These are phyloP conservation scores for Coemansia sp. DNA, from an alignment of 192 early-diverging fungal genomes.

Conservation along the genomic window DNA sequence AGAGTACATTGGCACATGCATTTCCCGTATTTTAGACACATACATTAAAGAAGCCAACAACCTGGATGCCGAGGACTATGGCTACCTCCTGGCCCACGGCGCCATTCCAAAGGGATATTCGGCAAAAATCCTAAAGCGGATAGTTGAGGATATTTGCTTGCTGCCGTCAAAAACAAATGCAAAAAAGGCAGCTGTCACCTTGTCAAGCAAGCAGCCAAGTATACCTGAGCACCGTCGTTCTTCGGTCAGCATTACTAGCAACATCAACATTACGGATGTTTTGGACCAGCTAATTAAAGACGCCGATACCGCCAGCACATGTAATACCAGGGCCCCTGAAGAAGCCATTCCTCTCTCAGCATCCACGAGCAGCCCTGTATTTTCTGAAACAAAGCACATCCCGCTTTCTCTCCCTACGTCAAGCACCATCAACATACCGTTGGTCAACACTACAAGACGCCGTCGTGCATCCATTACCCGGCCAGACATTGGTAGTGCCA, in stretches of 20 bases:
- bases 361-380: no score
- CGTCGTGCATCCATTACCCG: no score
- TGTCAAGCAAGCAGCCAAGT: background rate
- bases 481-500: no score
- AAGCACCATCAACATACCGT: no score
- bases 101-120: slow-evolving; percentile 1
- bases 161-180: no score
- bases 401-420: no score
- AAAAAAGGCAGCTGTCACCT: no score
- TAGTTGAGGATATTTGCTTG: slow-evolving; percentile 2
- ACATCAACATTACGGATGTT: background rate
- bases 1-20: background rate
- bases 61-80: slow-evolving; percentile 4
- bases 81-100: background rate
- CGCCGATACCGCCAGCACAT: background rate
- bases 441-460: no score
- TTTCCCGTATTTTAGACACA: background rate
- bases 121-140: slow-evolving; percentile 1
- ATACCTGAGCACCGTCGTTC: background rate
- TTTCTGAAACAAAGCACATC: no score
- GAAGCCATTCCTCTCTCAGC: no score
- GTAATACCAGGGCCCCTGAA: no score
- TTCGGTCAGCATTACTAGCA: background rate
- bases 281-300: background rate
- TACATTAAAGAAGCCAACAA: slow-evolving; percentile 3